phyloP scores from a whole-genome alignment of 495 filamentous ascomycete species.

The Tuber indicum region DNA sequence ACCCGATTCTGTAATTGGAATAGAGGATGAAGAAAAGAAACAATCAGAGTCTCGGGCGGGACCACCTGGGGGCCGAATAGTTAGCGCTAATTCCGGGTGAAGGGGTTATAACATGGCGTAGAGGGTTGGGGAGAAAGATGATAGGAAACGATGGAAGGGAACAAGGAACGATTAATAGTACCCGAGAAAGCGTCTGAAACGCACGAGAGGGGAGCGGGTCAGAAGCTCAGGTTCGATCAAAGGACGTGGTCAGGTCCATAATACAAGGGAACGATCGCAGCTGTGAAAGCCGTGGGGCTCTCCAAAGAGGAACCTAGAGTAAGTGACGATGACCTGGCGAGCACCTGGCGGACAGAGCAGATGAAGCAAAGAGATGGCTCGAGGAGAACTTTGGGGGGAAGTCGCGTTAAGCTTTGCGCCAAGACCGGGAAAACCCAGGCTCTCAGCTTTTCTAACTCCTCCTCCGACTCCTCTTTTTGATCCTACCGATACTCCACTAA shows the following conservation, averaged over 20 bases:
- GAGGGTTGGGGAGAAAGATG: neutral
- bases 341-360: neutral
- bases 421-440: constrained; percentile 16
- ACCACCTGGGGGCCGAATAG: neutral
- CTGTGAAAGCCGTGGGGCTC: neutral
- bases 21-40: constrained; percentile 20
- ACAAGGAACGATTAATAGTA: neutral
- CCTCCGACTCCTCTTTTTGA: constrained; percentile 1
- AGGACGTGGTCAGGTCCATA: neutral
- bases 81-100: neutral
- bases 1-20: constrained; percentile 14
- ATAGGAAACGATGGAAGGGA: neutral
- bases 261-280: neutral
- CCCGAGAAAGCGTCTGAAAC: neutral
- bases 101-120: neutral
- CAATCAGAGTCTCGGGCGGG: constrained; percentile 1
- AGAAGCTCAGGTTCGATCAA: constrained; percentile 1
- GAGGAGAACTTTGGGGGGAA: constrained; percentile 32
- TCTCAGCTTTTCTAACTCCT: constrained; percentile 5
- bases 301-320: neutral
- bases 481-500: neutral
- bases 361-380: neutral
- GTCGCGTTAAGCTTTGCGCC: constrained; percentile 38
- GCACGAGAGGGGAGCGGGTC: constrained; percentile 1
- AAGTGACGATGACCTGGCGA: constrained; percentile 1